Conservation (phyloP, 495 filamentous ascomycete genomes). For the Podospora tetraspora region DNA sequence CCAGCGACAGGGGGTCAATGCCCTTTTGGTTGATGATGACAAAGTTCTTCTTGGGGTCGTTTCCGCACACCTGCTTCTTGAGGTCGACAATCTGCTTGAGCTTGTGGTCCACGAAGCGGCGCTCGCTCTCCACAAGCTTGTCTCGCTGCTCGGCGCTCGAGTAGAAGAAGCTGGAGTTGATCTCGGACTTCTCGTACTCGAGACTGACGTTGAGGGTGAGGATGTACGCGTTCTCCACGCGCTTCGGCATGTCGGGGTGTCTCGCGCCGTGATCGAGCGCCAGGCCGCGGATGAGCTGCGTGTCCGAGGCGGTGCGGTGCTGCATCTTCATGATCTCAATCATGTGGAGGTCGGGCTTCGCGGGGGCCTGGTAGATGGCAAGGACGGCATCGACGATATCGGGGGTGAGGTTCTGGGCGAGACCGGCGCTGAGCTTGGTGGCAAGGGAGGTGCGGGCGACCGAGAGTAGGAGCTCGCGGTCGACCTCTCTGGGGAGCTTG, state of each 20-base stretch:
- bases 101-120: conserved; percentile 93
- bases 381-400: conserved; percentile 94
- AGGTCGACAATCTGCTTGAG: conserved; percentile 95
- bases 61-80: conserved; percentile 96
- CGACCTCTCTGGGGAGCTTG: conserved; percentile 80
- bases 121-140: conserved; percentile 95
- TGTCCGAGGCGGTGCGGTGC: conserved; percentile 92
- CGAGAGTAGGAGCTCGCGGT: conserved; percentile 87
- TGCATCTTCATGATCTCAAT: conserved; percentile 99
- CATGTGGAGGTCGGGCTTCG: conserved; percentile 97
- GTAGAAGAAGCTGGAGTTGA: conserved; percentile 99
- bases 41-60: conserved; percentile 90
- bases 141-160: conserved; percentile 93
- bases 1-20: conserved; percentile 91
- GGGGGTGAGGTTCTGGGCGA: conserved; percentile 87
- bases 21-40: conserved; percentile 99
- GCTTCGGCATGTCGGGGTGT: conserved; percentile 97
- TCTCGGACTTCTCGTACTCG: conserved; percentile 98
- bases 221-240: conserved; percentile 91
- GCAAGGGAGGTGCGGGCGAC: conserved; percentile 92
- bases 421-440: conserved; percentile 82
- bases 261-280: conserved; percentile 93
- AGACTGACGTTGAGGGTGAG: conserved; percentile 93
- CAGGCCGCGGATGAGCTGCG: conserved; percentile 87
- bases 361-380: conserved; percentile 81